These are phyloP conservation scores for Chaetomiaceae sp. DNA, from an alignment of 2,329 filamentous ascomycete species.

Conservation along the genomic window DNA sequence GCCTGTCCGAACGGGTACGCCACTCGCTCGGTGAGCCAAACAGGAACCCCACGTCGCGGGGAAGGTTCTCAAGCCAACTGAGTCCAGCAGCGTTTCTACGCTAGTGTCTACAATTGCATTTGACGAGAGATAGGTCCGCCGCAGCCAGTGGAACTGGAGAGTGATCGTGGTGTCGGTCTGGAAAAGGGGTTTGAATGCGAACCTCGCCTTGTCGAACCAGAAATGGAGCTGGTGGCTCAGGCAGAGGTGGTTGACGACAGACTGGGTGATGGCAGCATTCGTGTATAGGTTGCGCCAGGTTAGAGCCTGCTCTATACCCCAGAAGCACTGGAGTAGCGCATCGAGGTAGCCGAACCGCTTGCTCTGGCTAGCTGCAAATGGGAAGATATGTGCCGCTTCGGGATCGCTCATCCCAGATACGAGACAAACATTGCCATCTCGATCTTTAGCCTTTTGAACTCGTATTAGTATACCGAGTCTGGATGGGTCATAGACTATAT, in stretches of 20 bases:
- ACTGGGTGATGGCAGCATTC: conserved; percentile 2
- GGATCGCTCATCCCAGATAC: conserved; percentile 11
- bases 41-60: neutral
- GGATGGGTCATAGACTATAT: neutral
- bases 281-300: conserved; percentile 3
- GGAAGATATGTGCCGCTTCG: conserved; percentile 10
- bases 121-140: neutral
- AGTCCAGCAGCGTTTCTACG: neutral
- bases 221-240: conserved; percentile 12
- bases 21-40: conserved; percentile 10
- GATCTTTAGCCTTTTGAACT: conserved; percentile 1
- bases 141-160: conserved; percentile 14
- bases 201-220: conserved; percentile 10
- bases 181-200: conserved; percentile 13
- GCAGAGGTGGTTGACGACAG: conserved; percentile 6
- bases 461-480: neutral
- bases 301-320: conserved; percentile 5
- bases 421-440: conserved; percentile 8
- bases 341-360: neutral
- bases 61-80: conserved; percentile 3
- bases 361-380: conserved; percentile 9
- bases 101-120: neutral
- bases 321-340: neutral
- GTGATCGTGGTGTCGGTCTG: neutral
- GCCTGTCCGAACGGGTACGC: conserved; percentile 3